Evolutionary conservation across 2,329 filamentous ascomycete genomes (phyloP), one percentile per base, ranked within the genome.

Genomic region (Fusarium coffeatum): DNA sequence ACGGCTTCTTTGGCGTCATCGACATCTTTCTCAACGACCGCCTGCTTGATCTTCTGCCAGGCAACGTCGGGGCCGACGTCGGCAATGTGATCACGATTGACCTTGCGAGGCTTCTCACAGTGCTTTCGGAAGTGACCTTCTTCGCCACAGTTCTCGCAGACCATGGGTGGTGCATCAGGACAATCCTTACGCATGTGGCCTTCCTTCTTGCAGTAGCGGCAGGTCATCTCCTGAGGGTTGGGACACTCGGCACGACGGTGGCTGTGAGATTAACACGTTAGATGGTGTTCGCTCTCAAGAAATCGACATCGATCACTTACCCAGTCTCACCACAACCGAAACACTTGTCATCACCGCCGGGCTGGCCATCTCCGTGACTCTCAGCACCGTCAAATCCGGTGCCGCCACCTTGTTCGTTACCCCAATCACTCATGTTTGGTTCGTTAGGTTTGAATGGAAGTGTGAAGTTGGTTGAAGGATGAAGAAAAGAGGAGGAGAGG

Each of bases 171-270:
- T 66, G 87, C 87, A 3, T 85, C 79, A 2, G 90, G 90, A 69
- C 92, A 94, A 54, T 91, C 88, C 22, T 86, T 84, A 54, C 86
- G 81, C 72, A 87, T 79, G 71, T 88, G 87, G 8, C 86, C 87
- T 25, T 82, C 78, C 72, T 86, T 75, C 59, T 83, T 80, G 78
- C 86, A 89, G 66, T 80, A 83, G 34, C 77, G 78, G 68, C 84
- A 86, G 25, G 73, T 57, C 62, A 76, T 78, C 18, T 76, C 74
- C 48, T 73, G 64, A 1, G 78, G 70, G 41, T 74, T 78, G 7
- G 80, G 76, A 28, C 81, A 83, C 6, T 82, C 80, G 2, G 76
- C 77, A 46, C 75, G 77, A 15, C 71, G 74, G 60, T 78, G 78
- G 8, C 78, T 77, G n/a, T 53, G 30, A 60, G 42, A 45, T 6